Evolutionary conservation across 192 early-diverging fungal genomes (phyloP).

Genomic region (Gryganskiella cystojenkinii): DNA sequence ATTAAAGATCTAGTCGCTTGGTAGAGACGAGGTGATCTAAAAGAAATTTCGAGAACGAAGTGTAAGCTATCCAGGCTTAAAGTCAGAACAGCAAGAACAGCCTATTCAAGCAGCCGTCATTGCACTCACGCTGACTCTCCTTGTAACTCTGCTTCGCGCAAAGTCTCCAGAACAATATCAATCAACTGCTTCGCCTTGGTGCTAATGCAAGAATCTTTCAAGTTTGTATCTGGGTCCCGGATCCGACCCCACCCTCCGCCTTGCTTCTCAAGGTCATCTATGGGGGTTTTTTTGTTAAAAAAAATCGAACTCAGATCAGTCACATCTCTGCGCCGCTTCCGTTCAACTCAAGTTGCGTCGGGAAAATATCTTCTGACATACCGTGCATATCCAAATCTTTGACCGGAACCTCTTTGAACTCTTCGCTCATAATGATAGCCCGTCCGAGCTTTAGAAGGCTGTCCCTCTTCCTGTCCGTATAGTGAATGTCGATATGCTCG

Average conservation of each 20-base stretch:
- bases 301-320: background rate
- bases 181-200: conserved; percentile 28
- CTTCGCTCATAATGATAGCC: conserved; percentile 57
- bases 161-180: conserved; percentile 33
- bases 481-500: conserved; percentile 58
- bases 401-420: conserved; percentile 47
- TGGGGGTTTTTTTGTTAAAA: background rate
- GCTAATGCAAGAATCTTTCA: conserved; percentile 36
- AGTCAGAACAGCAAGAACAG: background rate
- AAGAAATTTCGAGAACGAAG: background rate
- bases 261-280: conserved; percentile 32
- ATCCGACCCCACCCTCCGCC: conserved; percentile 20
- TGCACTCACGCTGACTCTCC: conserved; percentile 30
- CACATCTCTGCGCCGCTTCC: conserved; percentile 8
- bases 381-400: conserved; percentile 30
- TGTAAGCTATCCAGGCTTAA: no score
- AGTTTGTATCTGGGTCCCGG: conserved; percentile 11
- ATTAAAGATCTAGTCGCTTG: conserved; percentile 58
- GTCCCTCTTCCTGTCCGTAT: conserved; percentile 57
- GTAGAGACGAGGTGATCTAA: conserved; percentile 43
- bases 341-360: background rate
- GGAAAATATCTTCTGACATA: conserved; percentile 10
- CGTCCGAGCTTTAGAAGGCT: conserved; percentile 56
- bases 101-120: background rate
- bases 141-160: conserved; percentile 15